Evolutionary conservation across 371 early-diverging fungal species (phyloP).

Genomic region (Funneliformis caledonium): DNA sequence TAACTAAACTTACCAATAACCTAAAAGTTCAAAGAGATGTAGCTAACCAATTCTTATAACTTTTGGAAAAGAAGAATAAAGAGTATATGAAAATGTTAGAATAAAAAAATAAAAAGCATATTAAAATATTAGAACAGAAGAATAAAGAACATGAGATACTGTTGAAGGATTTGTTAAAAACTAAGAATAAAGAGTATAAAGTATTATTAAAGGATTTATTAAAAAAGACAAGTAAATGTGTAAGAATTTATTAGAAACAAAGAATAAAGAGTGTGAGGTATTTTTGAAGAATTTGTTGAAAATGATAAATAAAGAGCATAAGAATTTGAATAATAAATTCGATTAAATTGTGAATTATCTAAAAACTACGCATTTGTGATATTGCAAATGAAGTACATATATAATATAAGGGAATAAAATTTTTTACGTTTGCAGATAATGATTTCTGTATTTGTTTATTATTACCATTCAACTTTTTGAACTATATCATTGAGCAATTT

Average conservation of each 20-base stretch:
- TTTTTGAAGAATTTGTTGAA: neutral
- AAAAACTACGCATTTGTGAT: neutral
- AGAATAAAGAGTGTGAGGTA: neutral
- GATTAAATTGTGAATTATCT: neutral
- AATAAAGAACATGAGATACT: neutral
- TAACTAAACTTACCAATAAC: neutral
- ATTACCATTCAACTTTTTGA: neutral
- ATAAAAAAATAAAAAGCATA: neutral
- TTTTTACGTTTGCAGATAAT: constrained; percentile 1
- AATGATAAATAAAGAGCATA: neutral
- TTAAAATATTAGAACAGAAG: neutral
- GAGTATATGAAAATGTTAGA: neutral
- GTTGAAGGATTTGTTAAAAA: neutral
- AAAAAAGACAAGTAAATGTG: too few species aligned
- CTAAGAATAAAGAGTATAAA: neutral
- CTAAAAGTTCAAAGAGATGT: neutral
- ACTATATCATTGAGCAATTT: too few species aligned
- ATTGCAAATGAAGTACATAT: neutral
- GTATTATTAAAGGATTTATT: too few species aligned
- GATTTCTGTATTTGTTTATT: neutral
- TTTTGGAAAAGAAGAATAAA: neutral
- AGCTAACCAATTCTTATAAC: neutral
- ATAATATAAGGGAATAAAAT: constrained; percentile 3
- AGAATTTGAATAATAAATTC: too few species aligned
- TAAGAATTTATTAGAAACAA: neutral